phyloP scores from a whole-genome alignment of 306 rosid genomes.

The Luffa aegyptiaca region DNA sequence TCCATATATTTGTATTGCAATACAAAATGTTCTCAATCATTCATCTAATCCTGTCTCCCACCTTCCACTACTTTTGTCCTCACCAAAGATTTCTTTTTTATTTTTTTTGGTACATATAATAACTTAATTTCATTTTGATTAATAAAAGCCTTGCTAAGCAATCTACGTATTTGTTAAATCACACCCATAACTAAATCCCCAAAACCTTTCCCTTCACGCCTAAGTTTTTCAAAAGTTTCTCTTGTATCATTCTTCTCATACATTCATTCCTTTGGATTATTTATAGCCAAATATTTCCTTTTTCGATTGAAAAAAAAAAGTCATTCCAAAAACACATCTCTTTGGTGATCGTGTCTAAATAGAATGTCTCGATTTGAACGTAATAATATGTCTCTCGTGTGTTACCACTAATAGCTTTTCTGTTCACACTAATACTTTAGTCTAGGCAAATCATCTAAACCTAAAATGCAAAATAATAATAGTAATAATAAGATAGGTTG shows the following conservation, averaged over 20 bases:
- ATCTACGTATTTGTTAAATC: not conserved
- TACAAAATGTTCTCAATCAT: not conserved
- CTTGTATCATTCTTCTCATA: not conserved
- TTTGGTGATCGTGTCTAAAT: not conserved
- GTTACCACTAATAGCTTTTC: not conserved
- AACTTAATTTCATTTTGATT: not conserved
- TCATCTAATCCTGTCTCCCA: conserved; percentile 7
- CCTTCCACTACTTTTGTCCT: conserved; percentile 1
- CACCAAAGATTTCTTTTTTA: not conserved
- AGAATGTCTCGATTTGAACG: not conserved
- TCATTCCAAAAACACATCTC: not conserved
- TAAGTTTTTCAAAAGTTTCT: not conserved
- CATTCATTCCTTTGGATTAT: not conserved
- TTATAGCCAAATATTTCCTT: not conserved
- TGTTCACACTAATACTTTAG: not conserved
- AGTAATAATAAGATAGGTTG: too few relatives aligned
- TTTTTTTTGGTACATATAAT: not conserved
- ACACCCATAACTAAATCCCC: not conserved
- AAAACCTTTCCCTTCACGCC: not conserved
- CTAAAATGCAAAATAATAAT: conserved; percentile 9
- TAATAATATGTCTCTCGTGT: not conserved
- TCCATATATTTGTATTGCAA: not conserved
- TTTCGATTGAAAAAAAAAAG: not conserved
- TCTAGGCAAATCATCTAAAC: not conserved
- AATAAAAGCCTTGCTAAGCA: not conserved